Base-by-base conservation (phyloP, 805 yeast species). In the Nakazawaea sp. region DNA sequence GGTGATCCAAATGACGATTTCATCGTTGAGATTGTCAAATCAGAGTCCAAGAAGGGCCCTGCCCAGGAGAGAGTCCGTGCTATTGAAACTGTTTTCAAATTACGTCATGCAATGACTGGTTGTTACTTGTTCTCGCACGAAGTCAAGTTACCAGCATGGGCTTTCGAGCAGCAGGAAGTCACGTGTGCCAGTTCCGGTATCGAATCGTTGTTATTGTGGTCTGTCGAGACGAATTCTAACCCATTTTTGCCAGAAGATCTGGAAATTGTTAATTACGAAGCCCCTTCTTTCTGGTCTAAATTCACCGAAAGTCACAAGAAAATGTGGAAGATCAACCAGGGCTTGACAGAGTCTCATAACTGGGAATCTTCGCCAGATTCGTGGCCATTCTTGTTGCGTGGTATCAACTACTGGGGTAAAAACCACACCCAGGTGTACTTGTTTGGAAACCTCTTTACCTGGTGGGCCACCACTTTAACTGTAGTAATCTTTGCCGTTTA, bases 1-100 rank as follows among this genome's bases (percentile, higher is more conserved):
- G 95, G 94, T 58, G 92, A 84, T 60, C 80, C 87, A 38, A 84
- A 84, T 58, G 95, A 84, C 60, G 89, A 83, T 55, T 84, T 83
- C 59, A 58, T 78, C 44, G 78, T 84, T 43, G 90, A 83, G 55
- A 79, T 84, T 45, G 86, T 77, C 43, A 61, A 72, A 49, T 63
- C 65, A 33, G 50, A 58, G 40, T 70, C 84, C 20, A 62, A 58
- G 27, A 58, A 66, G 2, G 75, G 72, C 25, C 68, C 57, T 25
- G 77, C 86, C 13, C 75, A 69, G 51, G 58, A 64, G 23, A 65
- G 68, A 42, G 68, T 84, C 26, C 70, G 71, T 45, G 85, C 94
- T 12, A 56, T 84, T 31, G 74, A 78, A 31, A 76, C 92, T 18
- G 68, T 81, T 28, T 80, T 84, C 63, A 70, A 84, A 62, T 67